Conservation (phyloP, 1,284 basidiomycete genomes). For the Trichosporon sp. region DNA sequence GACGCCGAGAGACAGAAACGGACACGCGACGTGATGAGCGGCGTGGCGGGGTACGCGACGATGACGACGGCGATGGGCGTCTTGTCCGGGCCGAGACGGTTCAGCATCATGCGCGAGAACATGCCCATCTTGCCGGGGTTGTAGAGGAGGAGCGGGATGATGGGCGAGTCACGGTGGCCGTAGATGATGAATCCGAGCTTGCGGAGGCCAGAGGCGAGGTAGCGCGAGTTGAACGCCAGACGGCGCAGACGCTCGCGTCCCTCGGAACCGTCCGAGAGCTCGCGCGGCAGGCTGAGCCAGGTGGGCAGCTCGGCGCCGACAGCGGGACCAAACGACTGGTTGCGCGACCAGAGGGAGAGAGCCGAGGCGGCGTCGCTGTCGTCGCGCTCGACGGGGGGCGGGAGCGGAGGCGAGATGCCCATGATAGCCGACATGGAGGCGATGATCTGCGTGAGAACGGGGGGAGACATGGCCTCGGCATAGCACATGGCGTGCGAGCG, state of each 20-base stretch:
- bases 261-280: constrained; percentile 76
- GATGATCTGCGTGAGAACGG: constrained; percentile 87
- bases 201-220: constrained; percentile 80
- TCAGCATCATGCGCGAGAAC: constrained; percentile 86
- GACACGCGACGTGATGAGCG: constrained; percentile 84
- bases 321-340: constrained; percentile 64
- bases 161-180: constrained; percentile 86
- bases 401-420: constrained; percentile 69
- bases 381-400: constrained; percentile 40
- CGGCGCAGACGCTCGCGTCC: constrained; percentile 79
- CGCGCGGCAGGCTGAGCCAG: constrained; percentile 72
- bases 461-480: constrained; percentile 87
- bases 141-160: constrained; percentile 91
- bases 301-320: constrained; percentile 65
- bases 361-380: constrained; percentile 53
- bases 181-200: constrained; percentile 98
- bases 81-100: constrained; percentile 64
- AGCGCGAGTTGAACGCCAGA: constrained; percentile 92
- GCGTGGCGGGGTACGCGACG: constrained; percentile 83
- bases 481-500: constrained; percentile 84
- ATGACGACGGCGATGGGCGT: constrained; percentile 79
- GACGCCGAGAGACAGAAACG: constrained; percentile 92
- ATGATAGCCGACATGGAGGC: constrained; percentile 96
- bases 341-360: constrained; percentile 52
- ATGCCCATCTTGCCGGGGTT: constrained; percentile 89